Evolutionary conservation across 352 stramenopile species (phyloP), one percentile per base, ranked within the genome.

Genomic region (Discostella stelligera): DNA sequence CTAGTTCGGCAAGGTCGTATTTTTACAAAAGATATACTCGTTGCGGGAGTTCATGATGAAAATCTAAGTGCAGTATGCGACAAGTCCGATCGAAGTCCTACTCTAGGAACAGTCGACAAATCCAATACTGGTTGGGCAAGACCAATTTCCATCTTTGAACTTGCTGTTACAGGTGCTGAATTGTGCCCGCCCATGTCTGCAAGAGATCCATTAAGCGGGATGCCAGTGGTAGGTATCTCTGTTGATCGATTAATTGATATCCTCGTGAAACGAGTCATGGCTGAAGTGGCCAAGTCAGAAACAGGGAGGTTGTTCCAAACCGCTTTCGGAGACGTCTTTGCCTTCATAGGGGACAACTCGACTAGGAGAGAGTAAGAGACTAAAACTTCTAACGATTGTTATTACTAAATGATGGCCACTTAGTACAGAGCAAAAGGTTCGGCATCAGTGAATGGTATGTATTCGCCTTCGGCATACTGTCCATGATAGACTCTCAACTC

Each of bases 341-440:
- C 65, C 1, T 81, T 79, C 39, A 54, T 84, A 20, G 69, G 70
- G 48, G 62, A 70, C 21, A 70, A 79, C 30, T 23, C 37, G 23
- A 16, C 52, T 41, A 61, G 16, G 50, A 70, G 69, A 70, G 55
- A 73, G 0, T 66, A 14, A 44, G 37, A 14, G 37, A n/a, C n/a
- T n/a, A n/a, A n/a, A n/a, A n/a, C n/a, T 10, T 44, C 27, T 32
- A 5, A 32, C 27, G 5, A 44, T 10, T 44, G 11, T 9, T 41
- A 44, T 44, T 2, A 44, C 11, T 44, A 10, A 44, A 14, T 44
- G 37, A 44, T 14, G 0, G 13, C 37, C 11, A 44, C 7, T 44
- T 84, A 94, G 59, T 91, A 91, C 18, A 94, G 79, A 16, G 87
- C 87, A 83, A 93, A 94, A 27, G 89, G 89, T 64, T 93, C 86